A percentile compares a stretch with the other conserved stretches of the same genome.
phyloP scores from a whole-genome alignment of 345 rosid genomes.

The Dovyalis caffra region DNA sequence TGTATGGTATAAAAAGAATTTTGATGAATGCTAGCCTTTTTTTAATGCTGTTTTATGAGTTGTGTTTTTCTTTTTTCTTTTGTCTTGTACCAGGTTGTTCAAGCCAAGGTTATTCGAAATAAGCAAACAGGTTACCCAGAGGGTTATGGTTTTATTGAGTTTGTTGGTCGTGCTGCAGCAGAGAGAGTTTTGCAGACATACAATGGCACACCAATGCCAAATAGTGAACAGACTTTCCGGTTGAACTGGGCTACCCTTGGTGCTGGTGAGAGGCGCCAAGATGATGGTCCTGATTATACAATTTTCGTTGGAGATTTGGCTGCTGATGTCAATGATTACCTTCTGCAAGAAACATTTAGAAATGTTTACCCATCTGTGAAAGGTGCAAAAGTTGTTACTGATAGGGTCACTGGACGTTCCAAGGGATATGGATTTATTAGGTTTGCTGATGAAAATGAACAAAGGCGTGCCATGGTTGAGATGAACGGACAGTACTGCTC shows the following conservation, averaged over 20 bases:
- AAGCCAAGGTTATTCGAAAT: conserved; percentile 89
- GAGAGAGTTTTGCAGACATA: conserved; percentile 74
- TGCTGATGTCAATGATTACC: conserved; percentile 79
- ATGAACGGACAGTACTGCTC: conserved; percentile 89
- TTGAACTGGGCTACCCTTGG: conserved; percentile 91
- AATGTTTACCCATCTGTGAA: conserved; percentile 61
- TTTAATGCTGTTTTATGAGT: neutral
- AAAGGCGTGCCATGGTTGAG: conserved; percentile 81
- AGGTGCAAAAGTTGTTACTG: conserved; percentile 91
- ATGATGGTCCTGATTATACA: conserved; percentile 80
- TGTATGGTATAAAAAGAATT: neutral
- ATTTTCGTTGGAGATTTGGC: conserved; percentile 93
- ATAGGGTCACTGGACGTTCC: conserved; percentile 85
- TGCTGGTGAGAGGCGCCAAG: conserved; percentile 84
- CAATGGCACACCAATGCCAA: conserved; percentile 84
- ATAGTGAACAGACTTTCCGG: conserved; percentile 68
- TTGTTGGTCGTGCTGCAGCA: conserved; percentile 59
- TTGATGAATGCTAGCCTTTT: neutral
- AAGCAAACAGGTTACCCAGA: conserved; percentile 67
- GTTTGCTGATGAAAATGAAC: conserved; percentile 82
- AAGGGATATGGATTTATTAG: conserved; percentile 98
- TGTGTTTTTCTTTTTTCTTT: neutral
- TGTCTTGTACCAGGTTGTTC: conserved; percentile 39
- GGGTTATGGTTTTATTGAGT: conserved; percentile 94
- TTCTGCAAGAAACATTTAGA: conserved; percentile 75